Evolutionary conservation across 495 filamentous ascomycete species (phyloP).

Genomic region (Penicillium macrosclerotiorum): DNA sequence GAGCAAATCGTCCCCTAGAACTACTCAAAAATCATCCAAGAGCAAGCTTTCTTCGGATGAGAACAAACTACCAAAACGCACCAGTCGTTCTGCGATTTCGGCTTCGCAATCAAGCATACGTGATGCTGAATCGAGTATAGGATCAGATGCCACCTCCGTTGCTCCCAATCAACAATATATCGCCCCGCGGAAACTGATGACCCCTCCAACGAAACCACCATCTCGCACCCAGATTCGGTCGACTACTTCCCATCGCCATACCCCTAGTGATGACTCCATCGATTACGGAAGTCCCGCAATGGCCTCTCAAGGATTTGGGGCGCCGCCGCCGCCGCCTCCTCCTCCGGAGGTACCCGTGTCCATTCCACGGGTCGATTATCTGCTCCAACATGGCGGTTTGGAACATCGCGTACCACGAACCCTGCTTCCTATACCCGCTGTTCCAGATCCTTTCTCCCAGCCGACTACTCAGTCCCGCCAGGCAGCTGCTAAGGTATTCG

Average conservation of each 20-base stretch:
- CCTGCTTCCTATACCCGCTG: slow-evolving; percentile 52
- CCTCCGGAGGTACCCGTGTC: slow-evolving; percentile 66
- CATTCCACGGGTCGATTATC: slow-evolving; percentile 82
- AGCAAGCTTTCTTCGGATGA: slow-evolving; percentile 32
- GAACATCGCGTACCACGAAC: slow-evolving; percentile 60
- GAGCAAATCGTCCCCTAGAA: slow-evolving; percentile 31
- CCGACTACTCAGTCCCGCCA: slow-evolving; percentile 31
- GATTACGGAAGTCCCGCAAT: slow-evolving; percentile 43
- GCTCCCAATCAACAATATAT: slow-evolving; percentile 56
- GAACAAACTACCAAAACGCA: slow-evolving; percentile 31
- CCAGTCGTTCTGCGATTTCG: slow-evolving; percentile 33
- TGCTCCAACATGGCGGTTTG: slow-evolving; percentile 82
- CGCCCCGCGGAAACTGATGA: slow-evolving; percentile 36
- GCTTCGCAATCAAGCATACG: slow-evolving; percentile 37
- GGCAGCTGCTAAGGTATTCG: slow-evolving; percentile 65
- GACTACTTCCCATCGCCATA: slow-evolving; percentile 33
- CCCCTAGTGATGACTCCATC: slow-evolving; percentile 37
- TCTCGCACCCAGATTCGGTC: slow-evolving; percentile 42
- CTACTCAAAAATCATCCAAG: slow-evolving; percentile 36
- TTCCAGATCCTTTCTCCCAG: slow-evolving; percentile 43
- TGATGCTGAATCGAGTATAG: slow-evolving; percentile 46
- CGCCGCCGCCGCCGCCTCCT: slow-evolving; percentile 78
- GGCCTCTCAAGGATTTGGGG: slow-evolving; percentile 29
- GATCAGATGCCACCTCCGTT: slow-evolving; percentile 67
- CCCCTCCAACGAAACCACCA: slow-evolving; percentile 38